Conservation (phyloP, 352 stramenopile species). For the Phytophthora aleatoria region DNA sequence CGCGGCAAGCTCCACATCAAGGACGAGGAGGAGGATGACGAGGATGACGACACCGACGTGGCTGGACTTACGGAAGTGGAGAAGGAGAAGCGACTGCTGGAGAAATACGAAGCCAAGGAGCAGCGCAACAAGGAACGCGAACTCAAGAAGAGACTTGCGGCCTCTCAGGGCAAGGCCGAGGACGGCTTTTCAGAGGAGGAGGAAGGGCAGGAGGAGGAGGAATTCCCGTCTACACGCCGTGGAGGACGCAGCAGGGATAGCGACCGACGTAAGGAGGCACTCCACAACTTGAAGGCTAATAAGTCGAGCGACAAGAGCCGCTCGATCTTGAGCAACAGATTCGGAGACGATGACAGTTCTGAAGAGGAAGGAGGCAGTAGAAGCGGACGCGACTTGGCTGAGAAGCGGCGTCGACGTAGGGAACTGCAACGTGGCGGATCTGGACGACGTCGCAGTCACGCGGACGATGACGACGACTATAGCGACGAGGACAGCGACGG, state of each 20-base stretch:
- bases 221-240: constrained; percentile 52
- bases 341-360: constrained; percentile 62
- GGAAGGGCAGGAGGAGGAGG: constrained; percentile 40
- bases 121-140: constrained; percentile 84
- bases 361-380: constrained; percentile 48
- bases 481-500: constrained; percentile 48
- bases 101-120: constrained; percentile 87
- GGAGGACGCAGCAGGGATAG: constrained; percentile 65
- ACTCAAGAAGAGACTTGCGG: constrained; percentile 80
- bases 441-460: constrained; percentile 25
- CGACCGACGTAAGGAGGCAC: constrained; percentile 78
- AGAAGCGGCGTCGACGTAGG: constrained; percentile 76
- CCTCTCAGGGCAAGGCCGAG: constrained; percentile 50
- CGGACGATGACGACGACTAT: constrained; percentile 45
- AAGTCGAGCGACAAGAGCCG: constrained; percentile 76
- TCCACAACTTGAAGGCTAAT: constrained; percentile 79
- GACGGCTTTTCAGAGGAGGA: constrained; percentile 44
- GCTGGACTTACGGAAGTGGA: constrained; percentile 83
- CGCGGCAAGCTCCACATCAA: constrained; percentile 44
- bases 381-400: constrained; percentile 61
- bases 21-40: constrained; percentile 49
- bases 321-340: constrained; percentile 82
- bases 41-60: constrained; percentile 67
- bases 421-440: constrained; percentile 65
- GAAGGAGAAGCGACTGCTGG: constrained; percentile 86